These are phyloP conservation scores for Phytophthora fragariae DNA, from an alignment of 352 stramenopile genomes.

Conservation along the genomic window DNA sequence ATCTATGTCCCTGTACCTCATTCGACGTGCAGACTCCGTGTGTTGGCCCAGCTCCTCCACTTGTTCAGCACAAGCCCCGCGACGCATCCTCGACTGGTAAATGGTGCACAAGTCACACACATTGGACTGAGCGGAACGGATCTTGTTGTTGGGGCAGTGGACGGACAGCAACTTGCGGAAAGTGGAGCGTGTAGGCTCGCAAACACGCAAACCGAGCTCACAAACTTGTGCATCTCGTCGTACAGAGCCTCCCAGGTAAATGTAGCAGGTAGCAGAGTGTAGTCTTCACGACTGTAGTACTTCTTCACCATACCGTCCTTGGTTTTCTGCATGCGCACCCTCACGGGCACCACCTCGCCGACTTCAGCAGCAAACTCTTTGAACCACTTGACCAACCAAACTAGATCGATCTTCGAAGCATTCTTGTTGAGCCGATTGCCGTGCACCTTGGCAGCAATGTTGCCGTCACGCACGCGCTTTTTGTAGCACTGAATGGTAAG, in stretches of 20 bases:
- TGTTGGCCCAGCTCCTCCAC: constrained; percentile 21
- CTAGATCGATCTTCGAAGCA: background rate
- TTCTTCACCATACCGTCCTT: background rate
- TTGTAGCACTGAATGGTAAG: constrained; percentile 3
- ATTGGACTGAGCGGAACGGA: no score
- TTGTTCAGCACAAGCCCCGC: constrained; percentile 2
- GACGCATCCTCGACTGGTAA: constrained; percentile 13
- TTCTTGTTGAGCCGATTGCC: background rate
- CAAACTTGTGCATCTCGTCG: no score
- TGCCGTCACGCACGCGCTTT: background rate
- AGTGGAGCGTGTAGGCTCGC: no score
- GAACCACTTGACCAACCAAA: constrained; percentile 2
- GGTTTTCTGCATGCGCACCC: background rate
- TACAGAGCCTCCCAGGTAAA: no score
- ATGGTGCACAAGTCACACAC: no score
- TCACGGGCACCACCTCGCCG: background rate
- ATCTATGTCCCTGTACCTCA: constrained; percentile 23
- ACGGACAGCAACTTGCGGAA: no score
- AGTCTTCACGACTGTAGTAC: background rate
- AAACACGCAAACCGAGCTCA: no score
- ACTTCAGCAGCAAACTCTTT: background rate
- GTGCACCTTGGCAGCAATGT: constrained; percentile 1
- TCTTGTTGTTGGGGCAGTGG: no score
- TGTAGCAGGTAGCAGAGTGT: background rate
- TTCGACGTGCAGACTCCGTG: constrained; percentile 16